Evolutionary conservation across 176 grass and related monocot genomes (phyloP), one percentile per base, ranked within the genome.

Genomic region (Chloris gayana): DNA sequence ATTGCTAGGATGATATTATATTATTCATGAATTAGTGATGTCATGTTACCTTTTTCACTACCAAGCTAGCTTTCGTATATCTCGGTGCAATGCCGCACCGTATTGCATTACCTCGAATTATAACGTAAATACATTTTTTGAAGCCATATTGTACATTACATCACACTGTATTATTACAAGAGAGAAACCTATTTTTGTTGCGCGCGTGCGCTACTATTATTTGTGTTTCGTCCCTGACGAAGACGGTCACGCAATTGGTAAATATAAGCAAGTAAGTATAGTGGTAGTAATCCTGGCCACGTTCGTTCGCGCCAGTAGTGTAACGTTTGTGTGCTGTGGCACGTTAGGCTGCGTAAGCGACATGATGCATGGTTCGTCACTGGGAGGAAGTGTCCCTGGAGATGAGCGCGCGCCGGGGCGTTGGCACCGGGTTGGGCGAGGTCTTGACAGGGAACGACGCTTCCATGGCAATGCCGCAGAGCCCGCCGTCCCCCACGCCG

Each of bases 381-480:
- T 57, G 57, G 38, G 77, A 67, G n/a, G 0, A 1, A n/a, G 3
- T 11, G 12, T 76, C 57, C 35, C 50, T 72, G 72, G 45, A 9
- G n/a, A 74, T 38, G 61, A 86, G 84, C 19, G 84, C 84, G 37
- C 76, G 76, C 21, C 76, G 53, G 21, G 84, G 76, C 47, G 15
- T 79, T 32, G 6, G 46, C 69, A 3, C 60, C 50, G 79, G 92
- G 32, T 91, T 92, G 72, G 73, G 85, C 14, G 87, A 87, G 42
- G 57, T 87, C 85, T 93, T 97, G 84, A 93, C 19, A 35, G 91
- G 91, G 34, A 81, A 97, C 34, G 94, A 97, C 3, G 91, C 81
- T 32, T 97, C 91, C 88, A 93, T 93, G 77, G 88, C 94, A 72
- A 97, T 97, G 53, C 94, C 91, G 64, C 94, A 97, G 72, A 92